Conservation (phyloP, 2,329 filamentous ascomycete species). For the Xylariaceae sp. region DNA sequence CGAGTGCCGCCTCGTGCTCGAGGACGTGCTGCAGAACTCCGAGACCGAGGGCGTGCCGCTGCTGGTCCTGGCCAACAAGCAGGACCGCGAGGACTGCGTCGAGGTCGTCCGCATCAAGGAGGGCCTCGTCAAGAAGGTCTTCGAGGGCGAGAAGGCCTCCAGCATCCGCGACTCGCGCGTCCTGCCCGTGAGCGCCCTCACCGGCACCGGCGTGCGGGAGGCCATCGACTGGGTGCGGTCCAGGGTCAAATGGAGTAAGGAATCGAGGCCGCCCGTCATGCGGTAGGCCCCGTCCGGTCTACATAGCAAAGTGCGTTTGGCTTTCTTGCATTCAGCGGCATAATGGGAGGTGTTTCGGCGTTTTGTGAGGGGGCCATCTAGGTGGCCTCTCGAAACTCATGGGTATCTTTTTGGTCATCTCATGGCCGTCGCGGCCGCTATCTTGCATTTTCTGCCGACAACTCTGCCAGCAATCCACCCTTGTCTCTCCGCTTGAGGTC, state of each 20-base stretch:
- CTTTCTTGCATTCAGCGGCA: constrained; percentile 18
- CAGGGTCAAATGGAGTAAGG: constrained; percentile 93
- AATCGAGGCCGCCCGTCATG: constrained; percentile 86
- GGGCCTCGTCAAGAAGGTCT: constrained; percentile 87
- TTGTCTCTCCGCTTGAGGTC: constrained; percentile 73
- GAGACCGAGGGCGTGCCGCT: constrained; percentile 89
- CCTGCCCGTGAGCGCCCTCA: constrained; percentile 84
- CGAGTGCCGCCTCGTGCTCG: constrained; percentile 83
- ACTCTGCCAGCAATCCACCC: constrained; percentile 69
- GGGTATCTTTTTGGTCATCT: constrained; percentile 29
- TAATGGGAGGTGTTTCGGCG: constrained; percentile 18
- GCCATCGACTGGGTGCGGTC: constrained; percentile 95
- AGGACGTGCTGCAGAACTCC: constrained; percentile 79
- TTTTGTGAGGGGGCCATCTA: constrained; percentile 9
- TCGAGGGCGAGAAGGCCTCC: constrained; percentile 84
- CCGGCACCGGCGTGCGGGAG: constrained; percentile 78
- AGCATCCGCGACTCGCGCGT: constrained; percentile 87
- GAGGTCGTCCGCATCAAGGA: constrained; percentile 98
- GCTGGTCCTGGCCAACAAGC: constrained; percentile 91
- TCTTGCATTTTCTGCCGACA: constrained; percentile 78
- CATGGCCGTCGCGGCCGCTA: constrained; percentile 29
- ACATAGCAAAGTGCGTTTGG: constrained; percentile 3
- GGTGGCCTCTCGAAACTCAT: constrained; percentile 13
- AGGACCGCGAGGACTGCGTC: constrained; percentile 93
- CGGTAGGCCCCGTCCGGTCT: constrained; percentile 39